Conservation (phyloP, 768 basidiomycete genomes). For the Pisolithus tinctorius region DNA sequence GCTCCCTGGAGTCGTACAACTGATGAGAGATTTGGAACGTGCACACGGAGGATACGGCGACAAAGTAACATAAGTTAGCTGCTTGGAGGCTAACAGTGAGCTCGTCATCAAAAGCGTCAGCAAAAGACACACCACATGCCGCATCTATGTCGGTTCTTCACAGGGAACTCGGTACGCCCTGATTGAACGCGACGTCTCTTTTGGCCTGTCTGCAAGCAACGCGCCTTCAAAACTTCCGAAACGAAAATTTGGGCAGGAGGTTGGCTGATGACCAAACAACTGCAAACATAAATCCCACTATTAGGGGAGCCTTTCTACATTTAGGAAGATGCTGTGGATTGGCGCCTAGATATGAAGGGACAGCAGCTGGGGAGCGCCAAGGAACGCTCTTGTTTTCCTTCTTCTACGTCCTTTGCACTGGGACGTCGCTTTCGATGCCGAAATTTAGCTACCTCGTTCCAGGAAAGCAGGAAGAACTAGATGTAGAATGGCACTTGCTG, state of each 20-base stretch:
- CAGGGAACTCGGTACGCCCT: conserved; percentile 23
- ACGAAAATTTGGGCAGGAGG: conserved; percentile 22
- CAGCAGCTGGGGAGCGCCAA: background rate
- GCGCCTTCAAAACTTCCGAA: background rate
- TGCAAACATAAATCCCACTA: conserved; percentile 11
- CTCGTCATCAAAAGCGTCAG: background rate
- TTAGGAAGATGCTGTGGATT: background rate
- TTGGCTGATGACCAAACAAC: conserved; percentile 14
- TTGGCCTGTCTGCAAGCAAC: conserved; percentile 1
- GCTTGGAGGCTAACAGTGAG: conserved; percentile 2
- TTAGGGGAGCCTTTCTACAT: background rate
- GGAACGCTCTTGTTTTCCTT: too few species aligned
- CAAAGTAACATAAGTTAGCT: conserved; percentile 78
- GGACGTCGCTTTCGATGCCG: background rate
- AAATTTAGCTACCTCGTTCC: background rate
- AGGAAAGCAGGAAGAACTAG: background rate
- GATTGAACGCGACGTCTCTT: conserved; percentile 19
- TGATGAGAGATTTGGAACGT: conserved; percentile 27
- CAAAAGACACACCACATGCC: conserved; percentile 49
- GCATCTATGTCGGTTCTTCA: conserved; percentile 28
- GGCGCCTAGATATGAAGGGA: background rate
- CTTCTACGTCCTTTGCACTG: background rate
- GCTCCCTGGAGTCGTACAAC: conserved; percentile 15
- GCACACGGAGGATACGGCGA: conserved; percentile 49
- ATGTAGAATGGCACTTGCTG: background rate